Conservation (phyloP, 257 asterid species). For the Plantago elongata region DNA sequence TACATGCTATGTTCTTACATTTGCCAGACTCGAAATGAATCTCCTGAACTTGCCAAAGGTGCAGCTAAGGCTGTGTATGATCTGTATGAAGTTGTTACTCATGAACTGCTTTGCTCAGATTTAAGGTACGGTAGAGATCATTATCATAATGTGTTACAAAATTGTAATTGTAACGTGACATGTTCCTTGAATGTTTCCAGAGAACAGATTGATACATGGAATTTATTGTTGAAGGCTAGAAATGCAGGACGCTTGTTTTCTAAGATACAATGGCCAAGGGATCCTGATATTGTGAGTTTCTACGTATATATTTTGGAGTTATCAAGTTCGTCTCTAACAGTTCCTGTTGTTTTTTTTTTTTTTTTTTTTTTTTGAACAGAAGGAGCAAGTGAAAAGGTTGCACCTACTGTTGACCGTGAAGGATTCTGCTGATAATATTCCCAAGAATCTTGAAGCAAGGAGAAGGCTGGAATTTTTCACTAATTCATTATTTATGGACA, state of each 20-base stretch:
- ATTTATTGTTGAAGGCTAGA: slow-evolving; percentile 82
- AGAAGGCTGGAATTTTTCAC: slow-evolving; percentile 86
- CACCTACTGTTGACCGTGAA: slow-evolving; percentile 93
- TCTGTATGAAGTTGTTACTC: slow-evolving; percentile 88
- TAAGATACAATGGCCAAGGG: slow-evolving; percentile 91
- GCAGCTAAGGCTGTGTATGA: slow-evolving; percentile 89
- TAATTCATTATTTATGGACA: slow-evolving; percentile 92
- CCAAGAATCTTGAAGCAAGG: slow-evolving; percentile 95
- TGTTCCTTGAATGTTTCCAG: slow-evolving; percentile 35
- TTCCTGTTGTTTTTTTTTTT: background rate
- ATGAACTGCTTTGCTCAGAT: slow-evolving; percentile 76
- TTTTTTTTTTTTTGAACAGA: slow-evolving; percentile 41
- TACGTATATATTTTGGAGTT: slow-evolving; percentile 3
- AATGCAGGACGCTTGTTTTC: slow-evolving; percentile 94
- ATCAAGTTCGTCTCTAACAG: slow-evolving; percentile 1
- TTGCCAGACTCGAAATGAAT: slow-evolving; percentile 61
- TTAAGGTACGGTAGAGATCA: slow-evolving; percentile 49
- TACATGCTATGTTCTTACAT: slow-evolving; percentile 22
- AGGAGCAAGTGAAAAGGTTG: slow-evolving; percentile 93
- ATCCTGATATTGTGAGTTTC: slow-evolving; percentile 67
- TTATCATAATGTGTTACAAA: slow-evolving; percentile 15
- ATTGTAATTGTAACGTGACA: slow-evolving; percentile 2
- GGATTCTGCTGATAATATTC: slow-evolving; percentile 91
- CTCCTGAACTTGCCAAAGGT: slow-evolving; percentile 89
- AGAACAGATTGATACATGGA: slow-evolving; percentile 97